These are phyloP conservation scores for Boletus subluridellus DNA, from an alignment of 1,284 basidiomycete genomes.

Conservation along the genomic window DNA sequence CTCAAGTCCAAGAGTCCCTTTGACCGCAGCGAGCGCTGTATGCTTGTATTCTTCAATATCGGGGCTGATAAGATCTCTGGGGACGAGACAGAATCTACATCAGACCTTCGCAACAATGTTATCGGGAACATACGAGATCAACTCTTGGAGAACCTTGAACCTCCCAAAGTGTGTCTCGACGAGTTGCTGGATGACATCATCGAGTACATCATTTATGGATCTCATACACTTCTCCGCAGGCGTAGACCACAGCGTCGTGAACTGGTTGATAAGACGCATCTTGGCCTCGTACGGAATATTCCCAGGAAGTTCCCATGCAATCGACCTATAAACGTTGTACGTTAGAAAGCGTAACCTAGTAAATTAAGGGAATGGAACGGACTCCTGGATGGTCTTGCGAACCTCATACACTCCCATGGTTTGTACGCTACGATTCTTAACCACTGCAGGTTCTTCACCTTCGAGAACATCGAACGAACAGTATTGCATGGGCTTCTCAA, in stretches of 20 bases:
- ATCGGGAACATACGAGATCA: slow-evolving; percentile 29
- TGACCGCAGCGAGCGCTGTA: slow-evolving; percentile 11
- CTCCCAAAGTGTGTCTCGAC: not conserved
- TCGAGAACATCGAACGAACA: slow-evolving; percentile 12
- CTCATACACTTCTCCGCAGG: slow-evolving; percentile 43
- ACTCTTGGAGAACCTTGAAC: slow-evolving; percentile 30
- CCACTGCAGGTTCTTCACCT: not conserved
- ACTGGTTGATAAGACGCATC: slow-evolving; percentile 40
- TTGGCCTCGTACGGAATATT: slow-evolving; percentile 37
- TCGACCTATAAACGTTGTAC: slow-evolving; percentile 34
- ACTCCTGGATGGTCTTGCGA: slow-evolving; percentile 33
- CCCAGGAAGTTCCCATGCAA: slow-evolving; percentile 50
- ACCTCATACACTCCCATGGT: slow-evolving; percentile 20
- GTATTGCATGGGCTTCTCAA: slow-evolving; percentile 2
- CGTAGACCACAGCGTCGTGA: slow-evolving; percentile 39
- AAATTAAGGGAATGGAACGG: not conserved
- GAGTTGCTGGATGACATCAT: slow-evolving; percentile 17
- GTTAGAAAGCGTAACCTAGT: not conserved
- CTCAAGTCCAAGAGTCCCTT: slow-evolving; percentile 16
- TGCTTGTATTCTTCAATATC: slow-evolving; percentile 26
- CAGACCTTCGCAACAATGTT: not conserved
- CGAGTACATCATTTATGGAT: slow-evolving; percentile 29
- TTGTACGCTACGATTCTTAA: slow-evolving; percentile 20
- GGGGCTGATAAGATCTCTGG: slow-evolving; percentile 21
- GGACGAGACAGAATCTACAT: not conserved